Conservation (phyloP, 805 yeast species). For the Suhomyces faveliae region DNA sequence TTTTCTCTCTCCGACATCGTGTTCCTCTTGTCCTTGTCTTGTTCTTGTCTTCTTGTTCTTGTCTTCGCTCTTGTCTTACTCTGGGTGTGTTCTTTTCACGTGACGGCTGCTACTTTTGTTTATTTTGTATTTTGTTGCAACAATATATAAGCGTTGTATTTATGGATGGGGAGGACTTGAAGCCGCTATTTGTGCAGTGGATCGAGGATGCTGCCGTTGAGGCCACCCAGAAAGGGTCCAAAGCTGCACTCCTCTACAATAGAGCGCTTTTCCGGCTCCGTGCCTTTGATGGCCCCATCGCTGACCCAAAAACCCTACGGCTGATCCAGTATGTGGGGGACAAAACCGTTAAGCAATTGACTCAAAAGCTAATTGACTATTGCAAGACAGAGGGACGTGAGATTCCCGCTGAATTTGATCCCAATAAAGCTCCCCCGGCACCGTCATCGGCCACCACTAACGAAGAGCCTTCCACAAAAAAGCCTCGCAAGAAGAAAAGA, state of each 20-base stretch:
- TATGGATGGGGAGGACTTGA: slow-evolving; percentile 35
- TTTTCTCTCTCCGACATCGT: slow-evolving; percentile 16
- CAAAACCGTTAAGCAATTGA: slow-evolving; percentile 55
- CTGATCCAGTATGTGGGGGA: slow-evolving; percentile 71
- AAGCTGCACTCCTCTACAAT: slow-evolving; percentile 50
- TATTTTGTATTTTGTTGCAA: not conserved
- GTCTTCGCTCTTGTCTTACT: not conserved
- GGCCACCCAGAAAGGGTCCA: slow-evolving; percentile 49
- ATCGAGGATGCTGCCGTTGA: slow-evolving; percentile 51
- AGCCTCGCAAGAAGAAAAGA: slow-evolving; percentile 19
- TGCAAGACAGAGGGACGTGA: slow-evolving; percentile 54
- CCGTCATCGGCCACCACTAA: not conserved
- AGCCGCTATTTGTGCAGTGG: slow-evolving; percentile 55
- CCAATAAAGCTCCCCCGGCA: not conserved
- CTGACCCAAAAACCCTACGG: slow-evolving; percentile 56
- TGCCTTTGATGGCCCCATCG: slow-evolving; percentile 43
- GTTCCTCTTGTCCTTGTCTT: not conserved
- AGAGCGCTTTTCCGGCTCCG: slow-evolving; percentile 56
- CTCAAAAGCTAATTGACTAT: slow-evolving; percentile 46
- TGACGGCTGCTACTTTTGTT: not conserved
- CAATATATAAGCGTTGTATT: not conserved
- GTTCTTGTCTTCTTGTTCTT: not conserved
- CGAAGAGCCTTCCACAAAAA: not conserved
- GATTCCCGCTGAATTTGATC: slow-evolving; percentile 39
- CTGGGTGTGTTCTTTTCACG: no score